Evolutionary conservation across 441 rosid species (phyloP).

Genomic region (Manihot esculenta): DNA sequence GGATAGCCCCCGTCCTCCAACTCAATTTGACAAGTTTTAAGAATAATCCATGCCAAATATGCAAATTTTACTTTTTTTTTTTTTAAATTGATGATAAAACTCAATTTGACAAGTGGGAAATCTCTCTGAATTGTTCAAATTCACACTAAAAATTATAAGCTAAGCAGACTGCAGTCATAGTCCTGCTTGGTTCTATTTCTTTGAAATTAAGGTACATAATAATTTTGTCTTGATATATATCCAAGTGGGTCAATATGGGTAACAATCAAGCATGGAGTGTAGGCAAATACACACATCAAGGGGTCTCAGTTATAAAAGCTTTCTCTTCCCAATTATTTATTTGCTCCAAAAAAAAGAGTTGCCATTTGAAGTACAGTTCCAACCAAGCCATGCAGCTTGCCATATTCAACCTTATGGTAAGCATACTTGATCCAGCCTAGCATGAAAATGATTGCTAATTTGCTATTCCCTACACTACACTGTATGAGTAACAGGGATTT

Average conservation of each 20-base stretch:
- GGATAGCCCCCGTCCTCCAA: background rate
- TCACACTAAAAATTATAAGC: constrained; percentile 1
- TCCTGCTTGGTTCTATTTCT: background rate
- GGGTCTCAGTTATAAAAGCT: constrained; percentile 7
- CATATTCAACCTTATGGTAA: constrained; percentile 14
- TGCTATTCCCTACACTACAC: background rate
- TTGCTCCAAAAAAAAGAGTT: background rate
- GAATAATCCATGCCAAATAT: no score
- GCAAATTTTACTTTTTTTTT: no score
- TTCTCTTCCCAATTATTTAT: constrained; percentile 22
- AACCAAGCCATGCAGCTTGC: constrained; percentile 39
- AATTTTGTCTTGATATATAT: constrained; percentile 22
- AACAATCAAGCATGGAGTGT: constrained; percentile 27
- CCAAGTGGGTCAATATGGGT: constrained; percentile 27
- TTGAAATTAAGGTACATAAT: background rate
- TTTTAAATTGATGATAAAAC: no score
- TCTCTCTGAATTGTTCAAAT: background rate
- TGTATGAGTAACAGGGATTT: no score
- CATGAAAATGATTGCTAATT: constrained; percentile 32
- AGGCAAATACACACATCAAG: constrained; percentile 12
- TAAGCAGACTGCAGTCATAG: constrained; percentile 15
- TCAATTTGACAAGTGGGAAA: background rate
- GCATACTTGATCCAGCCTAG: constrained; percentile 34
- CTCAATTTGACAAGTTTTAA: background rate
- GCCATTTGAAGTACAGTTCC: constrained; percentile 17